Conservation (phyloP, 2,329 filamentous ascomycete species). For the Fusarium graminum region DNA sequence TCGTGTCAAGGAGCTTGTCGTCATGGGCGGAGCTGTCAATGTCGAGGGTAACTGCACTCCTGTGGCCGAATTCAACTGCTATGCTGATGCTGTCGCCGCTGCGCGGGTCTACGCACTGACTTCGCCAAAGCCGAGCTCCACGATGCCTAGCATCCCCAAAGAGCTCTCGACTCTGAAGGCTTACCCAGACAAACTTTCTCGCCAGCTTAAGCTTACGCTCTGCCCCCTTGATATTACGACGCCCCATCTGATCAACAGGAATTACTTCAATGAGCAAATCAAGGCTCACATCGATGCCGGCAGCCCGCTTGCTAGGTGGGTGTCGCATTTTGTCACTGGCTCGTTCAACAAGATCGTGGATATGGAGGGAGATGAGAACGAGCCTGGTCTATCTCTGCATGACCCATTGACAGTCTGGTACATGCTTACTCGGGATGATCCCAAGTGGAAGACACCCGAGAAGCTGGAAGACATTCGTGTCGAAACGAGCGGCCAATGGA, state of each 20-base stretch:
- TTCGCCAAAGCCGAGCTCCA: slow-evolving; percentile 78
- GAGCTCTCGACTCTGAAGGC: slow-evolving; percentile 64
- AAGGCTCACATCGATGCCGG: slow-evolving; percentile 68
- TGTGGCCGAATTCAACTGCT: slow-evolving; percentile 94
- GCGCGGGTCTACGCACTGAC: slow-evolving; percentile 84
- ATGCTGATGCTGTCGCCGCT: slow-evolving; percentile 84
- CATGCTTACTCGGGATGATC: slow-evolving; percentile 71
- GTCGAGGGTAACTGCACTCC: slow-evolving; percentile 86
- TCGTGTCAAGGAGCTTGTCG: slow-evolving; percentile 87
- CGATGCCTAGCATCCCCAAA: slow-evolving; percentile 78
- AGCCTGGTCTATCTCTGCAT: slow-evolving; percentile 76
- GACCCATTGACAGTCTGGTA: slow-evolving; percentile 87
- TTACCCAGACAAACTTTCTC: slow-evolving; percentile 75
- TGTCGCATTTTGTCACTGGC: slow-evolving; percentile 76
- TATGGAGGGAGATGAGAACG: slow-evolving; percentile 69
- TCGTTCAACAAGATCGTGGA: slow-evolving; percentile 77
- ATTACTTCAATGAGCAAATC: slow-evolving; percentile 69
- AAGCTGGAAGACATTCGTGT: slow-evolving; percentile 85
- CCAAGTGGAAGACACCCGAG: slow-evolving; percentile 68
- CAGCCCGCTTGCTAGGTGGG: slow-evolving; percentile 81
- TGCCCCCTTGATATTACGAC: slow-evolving; percentile 85
- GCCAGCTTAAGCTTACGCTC: slow-evolving; percentile 74
- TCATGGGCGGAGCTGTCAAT: slow-evolving; percentile 92
- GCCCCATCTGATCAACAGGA: slow-evolving; percentile 73
- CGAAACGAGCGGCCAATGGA: slow-evolving; percentile 95